phyloP scores from a whole-genome alignment of 1,284 basidiomycete genomes.

The Wallemia hederae region DNA sequence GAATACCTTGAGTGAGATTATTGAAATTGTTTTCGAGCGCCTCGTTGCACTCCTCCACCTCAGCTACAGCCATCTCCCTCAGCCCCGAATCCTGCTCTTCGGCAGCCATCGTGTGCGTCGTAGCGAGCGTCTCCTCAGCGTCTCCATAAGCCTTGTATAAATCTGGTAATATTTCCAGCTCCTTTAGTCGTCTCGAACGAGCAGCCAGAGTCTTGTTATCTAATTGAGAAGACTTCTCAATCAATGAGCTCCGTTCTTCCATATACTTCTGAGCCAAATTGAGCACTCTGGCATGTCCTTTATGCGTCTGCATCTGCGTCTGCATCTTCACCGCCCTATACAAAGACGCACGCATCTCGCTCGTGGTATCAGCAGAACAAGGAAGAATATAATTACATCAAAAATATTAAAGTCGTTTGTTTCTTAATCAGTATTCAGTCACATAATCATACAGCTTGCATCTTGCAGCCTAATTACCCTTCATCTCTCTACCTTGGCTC shows the following conservation, averaged over 20 bases:
- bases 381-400: background rate
- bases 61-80: background rate
- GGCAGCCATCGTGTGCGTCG: background rate
- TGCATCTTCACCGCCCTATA: no score
- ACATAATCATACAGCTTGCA: no score
- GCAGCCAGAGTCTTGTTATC: background rate
- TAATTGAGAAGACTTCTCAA: background rate
- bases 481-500: background rate
- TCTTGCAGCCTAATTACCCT: no score
- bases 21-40: background rate
- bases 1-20: background rate
- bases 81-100: background rate
- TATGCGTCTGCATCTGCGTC: no score
- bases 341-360: no score
- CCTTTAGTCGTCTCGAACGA: background rate
- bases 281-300: background rate
- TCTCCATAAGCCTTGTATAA: background rate
- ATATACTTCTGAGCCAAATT: background rate
- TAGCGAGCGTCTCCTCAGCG: background rate
- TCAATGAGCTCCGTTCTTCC: background rate
- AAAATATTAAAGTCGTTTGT: background rate
- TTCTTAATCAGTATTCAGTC: background rate
- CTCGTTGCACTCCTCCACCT: background rate
- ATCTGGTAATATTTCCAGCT: background rate
- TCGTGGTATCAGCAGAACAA: no score